Evolutionary conservation across 306 rosid genomes (phyloP).

Genomic region (Inga oerstediana): DNA sequence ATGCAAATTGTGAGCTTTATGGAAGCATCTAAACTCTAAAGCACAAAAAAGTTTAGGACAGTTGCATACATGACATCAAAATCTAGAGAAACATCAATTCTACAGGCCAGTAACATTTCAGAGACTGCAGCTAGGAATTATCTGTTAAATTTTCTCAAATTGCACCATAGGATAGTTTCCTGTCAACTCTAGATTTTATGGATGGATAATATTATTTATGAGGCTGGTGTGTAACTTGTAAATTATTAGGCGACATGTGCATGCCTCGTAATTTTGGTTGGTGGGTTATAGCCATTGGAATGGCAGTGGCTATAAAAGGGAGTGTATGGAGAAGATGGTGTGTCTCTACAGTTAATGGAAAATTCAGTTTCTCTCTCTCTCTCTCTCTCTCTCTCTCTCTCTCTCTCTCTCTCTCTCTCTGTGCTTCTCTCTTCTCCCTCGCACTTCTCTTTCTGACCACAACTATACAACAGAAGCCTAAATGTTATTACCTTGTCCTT

Average conservation of each 20-base stretch:
- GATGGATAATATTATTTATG: not conserved
- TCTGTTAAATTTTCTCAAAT: slow-evolving; percentile 7
- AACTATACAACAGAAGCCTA: not conserved
- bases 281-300: not conserved
- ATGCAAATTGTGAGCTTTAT: slow-evolving; percentile 31
- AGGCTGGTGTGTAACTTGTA: not conserved
- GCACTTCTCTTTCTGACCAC: not conserved
- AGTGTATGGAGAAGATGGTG: not conserved
- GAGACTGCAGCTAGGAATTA: not conserved
- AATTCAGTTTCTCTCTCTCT: not conserved
- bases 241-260: not conserved
- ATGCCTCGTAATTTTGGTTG: not conserved
- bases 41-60: slow-evolving; percentile 24
- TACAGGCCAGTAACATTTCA: slow-evolving; percentile 1
- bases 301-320: not conserved
- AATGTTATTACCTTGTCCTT: no score
- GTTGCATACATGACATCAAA: slow-evolving; percentile 3
- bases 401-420: not conserved
- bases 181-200: not conserved
- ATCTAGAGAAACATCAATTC: slow-evolving; percentile 7
- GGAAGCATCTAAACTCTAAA: slow-evolving; percentile 27
- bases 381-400: not conserved
- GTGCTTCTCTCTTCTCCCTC: not conserved
- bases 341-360: not conserved
- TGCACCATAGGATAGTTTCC: slow-evolving; percentile 15